Conservation (phyloP, 352 stramenopile genomes). For the Hyaloperonospora arabidopsidis region DNA sequence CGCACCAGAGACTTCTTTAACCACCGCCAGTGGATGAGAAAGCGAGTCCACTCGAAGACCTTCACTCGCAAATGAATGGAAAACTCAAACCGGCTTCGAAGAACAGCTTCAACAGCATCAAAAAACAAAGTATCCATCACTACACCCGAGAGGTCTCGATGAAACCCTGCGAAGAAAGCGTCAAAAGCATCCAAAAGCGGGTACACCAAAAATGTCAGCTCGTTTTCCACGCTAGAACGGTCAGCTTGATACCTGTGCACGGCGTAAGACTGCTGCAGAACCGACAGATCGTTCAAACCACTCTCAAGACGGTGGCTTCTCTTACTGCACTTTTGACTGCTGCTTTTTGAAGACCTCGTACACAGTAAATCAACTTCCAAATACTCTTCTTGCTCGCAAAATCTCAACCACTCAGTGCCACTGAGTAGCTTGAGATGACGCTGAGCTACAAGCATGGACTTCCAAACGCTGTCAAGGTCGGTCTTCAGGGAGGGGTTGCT, state of each 20-base stretch:
- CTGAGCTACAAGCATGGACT: slow-evolving; percentile 31
- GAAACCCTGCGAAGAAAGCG: slow-evolving; percentile 30
- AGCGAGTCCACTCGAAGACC: slow-evolving; percentile 69
- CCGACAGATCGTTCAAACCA: slow-evolving; percentile 40
- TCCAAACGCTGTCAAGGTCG: slow-evolving; percentile 33
- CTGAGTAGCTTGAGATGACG: slow-evolving; percentile 47
- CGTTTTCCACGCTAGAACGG: slow-evolving; percentile 59
- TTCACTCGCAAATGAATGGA: slow-evolving; percentile 57
- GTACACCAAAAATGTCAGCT: slow-evolving; percentile 63
- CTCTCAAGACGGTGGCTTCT: slow-evolving; percentile 13
- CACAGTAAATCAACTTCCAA: slow-evolving; percentile 40
- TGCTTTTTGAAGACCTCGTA: slow-evolving; percentile 6
- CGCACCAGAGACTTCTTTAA: slow-evolving; percentile 54
- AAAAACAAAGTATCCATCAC: slow-evolving; percentile 12
- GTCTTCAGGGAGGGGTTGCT: slow-evolving; percentile 11
- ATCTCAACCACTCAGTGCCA: slow-evolving; percentile 55
- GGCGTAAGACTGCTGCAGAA: slow-evolving; percentile 80
- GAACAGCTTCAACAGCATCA: slow-evolving; percentile 28
- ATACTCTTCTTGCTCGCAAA: slow-evolving; percentile 67
- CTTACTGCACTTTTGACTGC: slow-evolving; percentile 20
- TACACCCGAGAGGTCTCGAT: slow-evolving; percentile 6
- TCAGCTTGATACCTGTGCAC: slow-evolving; percentile 71
- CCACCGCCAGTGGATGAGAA: slow-evolving; percentile 79
- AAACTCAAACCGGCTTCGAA: slow-evolving; percentile 69
- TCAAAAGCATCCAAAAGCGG: slow-evolving; percentile 64